phyloP scores from a whole-genome alignment of 164 flowering plant genomes.

The Magnolia kwangsiensis region DNA sequence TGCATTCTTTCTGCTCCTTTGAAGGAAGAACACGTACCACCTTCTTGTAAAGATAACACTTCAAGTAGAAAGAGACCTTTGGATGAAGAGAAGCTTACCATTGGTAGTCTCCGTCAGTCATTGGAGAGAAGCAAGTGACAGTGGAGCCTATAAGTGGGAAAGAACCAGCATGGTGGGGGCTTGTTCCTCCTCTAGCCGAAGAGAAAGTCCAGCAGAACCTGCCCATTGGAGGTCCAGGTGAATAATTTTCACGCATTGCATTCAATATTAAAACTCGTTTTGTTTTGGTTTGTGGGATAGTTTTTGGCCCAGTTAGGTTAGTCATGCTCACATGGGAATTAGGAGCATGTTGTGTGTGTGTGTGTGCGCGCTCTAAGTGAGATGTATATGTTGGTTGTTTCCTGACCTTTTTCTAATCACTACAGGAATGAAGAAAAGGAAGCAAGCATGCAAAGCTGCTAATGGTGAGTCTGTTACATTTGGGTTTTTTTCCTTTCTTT shows the following conservation, averaged over 20 bases:
- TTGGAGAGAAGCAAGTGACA: slow-evolving; percentile 39
- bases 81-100: slow-evolving; percentile 28
- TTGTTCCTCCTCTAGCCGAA: slow-evolving; percentile 54
- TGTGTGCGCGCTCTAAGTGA: too few relatives aligned
- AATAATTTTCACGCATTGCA: background rate
- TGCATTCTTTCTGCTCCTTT: slow-evolving; percentile 46
- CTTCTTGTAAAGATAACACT: slow-evolving; percentile 16
- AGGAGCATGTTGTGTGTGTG: too few relatives aligned
- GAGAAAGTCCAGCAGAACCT: slow-evolving; percentile 89
- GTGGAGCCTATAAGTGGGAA: slow-evolving; percentile 51
- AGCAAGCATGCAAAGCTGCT: slow-evolving; percentile 39
- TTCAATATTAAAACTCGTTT: background rate
- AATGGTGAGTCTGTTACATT: slow-evolving; percentile 17
- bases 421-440: slow-evolving; percentile 83
- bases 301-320: background rate
- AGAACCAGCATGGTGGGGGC: slow-evolving; percentile 65
- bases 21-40: slow-evolving; percentile 19
- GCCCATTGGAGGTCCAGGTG: slow-evolving; percentile 69
- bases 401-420: background rate
- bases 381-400: too few relatives aligned
- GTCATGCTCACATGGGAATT: too few relatives aligned
- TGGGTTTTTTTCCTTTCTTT: too few relatives aligned
- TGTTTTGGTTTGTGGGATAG: background rate
- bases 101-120: slow-evolving; percentile 27
- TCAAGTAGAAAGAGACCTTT: slow-evolving; percentile 25